Percentiles rank a stretch among this genome's conserved stretches.
Evolutionary conservation across 2,329 filamentous ascomycete genomes (phyloP).

Genomic region (Stagonosporopsis cucurbitacearum): DNA sequence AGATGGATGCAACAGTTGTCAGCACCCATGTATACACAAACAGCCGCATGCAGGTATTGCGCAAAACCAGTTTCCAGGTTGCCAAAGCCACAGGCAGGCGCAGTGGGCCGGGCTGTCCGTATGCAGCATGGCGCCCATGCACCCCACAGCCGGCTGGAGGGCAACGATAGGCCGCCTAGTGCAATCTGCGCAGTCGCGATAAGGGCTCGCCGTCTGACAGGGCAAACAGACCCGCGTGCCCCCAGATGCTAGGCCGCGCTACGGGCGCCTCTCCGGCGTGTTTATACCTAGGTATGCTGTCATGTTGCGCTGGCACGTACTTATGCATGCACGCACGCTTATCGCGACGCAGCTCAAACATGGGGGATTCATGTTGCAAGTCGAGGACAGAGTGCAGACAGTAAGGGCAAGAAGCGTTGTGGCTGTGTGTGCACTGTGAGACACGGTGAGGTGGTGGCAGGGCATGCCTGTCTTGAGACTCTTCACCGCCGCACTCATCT

Average conservation of each 20-base stretch:
- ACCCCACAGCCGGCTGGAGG: slow-evolving; percentile 27
- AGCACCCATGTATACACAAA: neutral
- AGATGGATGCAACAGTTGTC: no score
- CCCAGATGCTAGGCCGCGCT: slow-evolving; percentile 6
- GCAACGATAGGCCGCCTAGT: slow-evolving; percentile 8
- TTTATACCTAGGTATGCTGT: no score
- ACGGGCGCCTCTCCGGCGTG: slow-evolving; percentile 9
- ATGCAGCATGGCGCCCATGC: slow-evolving; percentile 18
- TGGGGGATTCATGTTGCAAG: no score
- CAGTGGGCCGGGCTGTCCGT: neutral
- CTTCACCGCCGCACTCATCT: slow-evolving; percentile 9
- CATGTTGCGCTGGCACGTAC: slow-evolving; percentile 8
- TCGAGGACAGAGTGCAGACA: no score
- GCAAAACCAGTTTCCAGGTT: slow-evolving; percentile 8
- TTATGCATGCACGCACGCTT: neutral
- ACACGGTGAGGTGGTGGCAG: neutral
- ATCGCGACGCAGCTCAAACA: neutral
- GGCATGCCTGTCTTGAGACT: neutral
- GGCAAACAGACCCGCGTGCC: slow-evolving; percentile 33
- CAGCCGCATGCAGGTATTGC: neutral
- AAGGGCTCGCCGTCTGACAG: slow-evolving; percentile 37
- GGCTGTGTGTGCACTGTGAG: neutral
- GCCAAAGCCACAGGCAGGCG: slow-evolving; percentile 6
- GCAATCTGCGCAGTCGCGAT: slow-evolving; percentile 27
- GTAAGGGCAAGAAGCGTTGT: no score